Conservation (phyloP, 257 asterid genomes). For the Solanum rostratum region DNA sequence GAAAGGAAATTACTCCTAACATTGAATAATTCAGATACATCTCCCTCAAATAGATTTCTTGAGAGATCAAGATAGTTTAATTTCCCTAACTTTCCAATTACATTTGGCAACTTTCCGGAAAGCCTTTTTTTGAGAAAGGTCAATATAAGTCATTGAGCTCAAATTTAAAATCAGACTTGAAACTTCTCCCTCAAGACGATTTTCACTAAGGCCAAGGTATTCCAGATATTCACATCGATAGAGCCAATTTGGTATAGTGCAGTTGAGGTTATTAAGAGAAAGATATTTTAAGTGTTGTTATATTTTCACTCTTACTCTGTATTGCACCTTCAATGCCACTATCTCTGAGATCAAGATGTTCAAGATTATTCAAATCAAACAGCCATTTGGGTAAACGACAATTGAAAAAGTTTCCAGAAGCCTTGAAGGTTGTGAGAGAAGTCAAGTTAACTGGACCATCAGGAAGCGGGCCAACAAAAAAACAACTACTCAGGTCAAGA, state of each 20-base stretch:
- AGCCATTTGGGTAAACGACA: conserved; percentile 35
- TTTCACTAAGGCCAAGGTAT: neutral
- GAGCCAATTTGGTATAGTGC: conserved; percentile 29
- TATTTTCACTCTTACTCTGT: neutral
- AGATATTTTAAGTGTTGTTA: neutral
- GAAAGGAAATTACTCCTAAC: neutral
- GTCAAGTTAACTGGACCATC: conserved; percentile 22
- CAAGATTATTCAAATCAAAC: conserved; percentile 22
- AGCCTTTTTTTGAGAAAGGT: neutral
- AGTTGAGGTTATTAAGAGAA: neutral
- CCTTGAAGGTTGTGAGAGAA: conserved; percentile 23
- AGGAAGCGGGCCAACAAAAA: conserved; percentile 30
- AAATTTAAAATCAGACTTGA: conserved; percentile 12
- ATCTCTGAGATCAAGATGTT: neutral
- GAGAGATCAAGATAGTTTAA: neutral
- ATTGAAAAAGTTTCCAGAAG: conserved; percentile 13
- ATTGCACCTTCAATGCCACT: conserved; percentile 2
- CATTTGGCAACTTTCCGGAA: conserved; percentile 14
- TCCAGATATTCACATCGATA: conserved; percentile 11
- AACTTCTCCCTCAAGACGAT: conserved; percentile 7
- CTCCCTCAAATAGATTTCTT: conserved; percentile 1
- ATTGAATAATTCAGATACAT: conserved; percentile 9
- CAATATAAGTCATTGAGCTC: conserved; percentile 3
- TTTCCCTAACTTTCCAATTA: conserved; percentile 7
- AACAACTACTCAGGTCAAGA: conserved; percentile 14